These are phyloP conservation scores for Sclerotinia trifoliorum DNA, from an alignment of 2,329 filamentous ascomycete genomes.

Conservation along the genomic window DNA sequence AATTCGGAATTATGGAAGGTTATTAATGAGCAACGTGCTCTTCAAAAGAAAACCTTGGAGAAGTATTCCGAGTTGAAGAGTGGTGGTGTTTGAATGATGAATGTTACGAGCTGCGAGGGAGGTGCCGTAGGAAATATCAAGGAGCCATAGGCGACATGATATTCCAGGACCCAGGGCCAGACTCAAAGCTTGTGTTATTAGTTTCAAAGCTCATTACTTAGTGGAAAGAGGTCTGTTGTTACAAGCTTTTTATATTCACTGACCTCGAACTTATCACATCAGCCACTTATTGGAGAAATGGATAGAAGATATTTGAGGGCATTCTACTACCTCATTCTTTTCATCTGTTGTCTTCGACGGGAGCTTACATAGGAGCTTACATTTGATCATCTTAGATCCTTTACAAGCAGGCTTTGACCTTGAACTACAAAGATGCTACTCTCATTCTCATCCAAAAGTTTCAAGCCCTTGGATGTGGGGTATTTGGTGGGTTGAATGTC, in stretches of 20 bases:
- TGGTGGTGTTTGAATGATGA: slow-evolving; percentile 25
- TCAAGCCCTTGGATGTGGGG: background rate
- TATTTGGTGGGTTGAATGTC: background rate
- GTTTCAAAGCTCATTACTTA: slow-evolving; percentile 6
- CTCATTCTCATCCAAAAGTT: background rate
- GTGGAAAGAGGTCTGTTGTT: background rate
- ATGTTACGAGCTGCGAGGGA: background rate
- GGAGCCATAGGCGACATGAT: too few species aligned
- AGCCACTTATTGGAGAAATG: background rate
- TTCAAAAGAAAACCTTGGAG: slow-evolving; percentile 45
- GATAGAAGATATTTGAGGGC: background rate
- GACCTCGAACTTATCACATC: background rate
- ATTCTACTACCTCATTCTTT: background rate
- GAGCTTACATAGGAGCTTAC: background rate
- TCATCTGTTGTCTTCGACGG: background rate
- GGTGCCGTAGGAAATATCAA: too few species aligned
- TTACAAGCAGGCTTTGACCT: background rate
- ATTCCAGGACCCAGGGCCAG: too few species aligned
- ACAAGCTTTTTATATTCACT: slow-evolving; percentile 1
- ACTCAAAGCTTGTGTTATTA: background rate
- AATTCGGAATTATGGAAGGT: slow-evolving; percentile 48
- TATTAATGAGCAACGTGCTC: slow-evolving; percentile 46
- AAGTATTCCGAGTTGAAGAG: slow-evolving; percentile 38
- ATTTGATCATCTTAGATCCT: background rate
- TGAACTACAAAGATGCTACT: background rate